A percentile compares a stretch with the other conserved stretches of the same genome.
Evolutionary conservation across 2,329 filamentous ascomycete genomes (phyloP).

Genomic region (Fusarium napiforme): DNA sequence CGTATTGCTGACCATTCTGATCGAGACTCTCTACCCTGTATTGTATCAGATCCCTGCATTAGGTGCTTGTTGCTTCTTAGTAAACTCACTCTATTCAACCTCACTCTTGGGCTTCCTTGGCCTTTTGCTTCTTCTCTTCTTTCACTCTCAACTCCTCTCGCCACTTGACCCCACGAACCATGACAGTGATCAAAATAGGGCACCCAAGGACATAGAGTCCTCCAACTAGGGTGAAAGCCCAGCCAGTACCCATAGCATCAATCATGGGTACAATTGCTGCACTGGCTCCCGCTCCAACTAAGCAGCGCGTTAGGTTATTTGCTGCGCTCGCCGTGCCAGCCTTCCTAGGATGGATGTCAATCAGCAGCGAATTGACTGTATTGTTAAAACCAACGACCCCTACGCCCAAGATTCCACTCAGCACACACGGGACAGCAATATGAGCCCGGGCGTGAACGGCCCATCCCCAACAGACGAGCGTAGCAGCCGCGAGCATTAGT

Average conservation of each 20-base stretch:
- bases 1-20: not conserved
- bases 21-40: not conserved
- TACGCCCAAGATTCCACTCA: slow-evolving; percentile 59
- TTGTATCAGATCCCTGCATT: not conserved
- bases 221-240: slow-evolving; percentile 62
- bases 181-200: slow-evolving; percentile 55
- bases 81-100: not conserved
- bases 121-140: slow-evolving; percentile 35
- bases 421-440: slow-evolving; percentile 59
- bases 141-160: slow-evolving; percentile 49
- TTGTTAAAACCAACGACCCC: slow-evolving; percentile 66
- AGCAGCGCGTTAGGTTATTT: slow-evolving; percentile 66
- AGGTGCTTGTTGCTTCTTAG: not conserved
- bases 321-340: slow-evolving; percentile 66
- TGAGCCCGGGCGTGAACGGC: slow-evolving; percentile 55
- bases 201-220: slow-evolving; percentile 54
- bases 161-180: slow-evolving; percentile 58
- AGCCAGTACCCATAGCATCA: slow-evolving; percentile 60
- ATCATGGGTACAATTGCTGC: slow-evolving; percentile 65
- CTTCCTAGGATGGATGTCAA: slow-evolving; percentile 65
- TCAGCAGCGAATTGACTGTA: slow-evolving; percentile 61
- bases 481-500: slow-evolving; percentile 59
- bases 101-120: slow-evolving; percentile 4
- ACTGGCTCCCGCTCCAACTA: slow-evolving; percentile 64
- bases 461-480: slow-evolving; percentile 65